Base-by-base conservation (phyloP, 306 rosid species). In the Prunus dulcis region DNA sequence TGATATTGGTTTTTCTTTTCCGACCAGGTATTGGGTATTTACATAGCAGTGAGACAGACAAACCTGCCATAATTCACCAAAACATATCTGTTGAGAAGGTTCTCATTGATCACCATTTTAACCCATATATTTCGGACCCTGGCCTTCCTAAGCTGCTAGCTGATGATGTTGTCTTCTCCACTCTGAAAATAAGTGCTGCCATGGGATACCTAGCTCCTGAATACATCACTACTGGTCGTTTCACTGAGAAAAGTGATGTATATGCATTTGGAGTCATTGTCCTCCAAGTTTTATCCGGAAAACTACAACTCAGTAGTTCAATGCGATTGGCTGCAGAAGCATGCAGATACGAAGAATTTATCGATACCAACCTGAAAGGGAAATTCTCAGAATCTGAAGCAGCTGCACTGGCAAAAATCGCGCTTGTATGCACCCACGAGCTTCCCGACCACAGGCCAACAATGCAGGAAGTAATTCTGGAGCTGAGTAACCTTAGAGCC, bases 121-220 rank as follows among this genome's bases (percentile, higher is more conserved):
- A 81, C 56, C 92, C 99, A 18, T 67, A 90, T 87, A 95, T 92
- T 61, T 89, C 89, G 46, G 93, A 95, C 77, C 79, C 96, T 1
- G 97, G 91, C 67, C 91, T 95, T 43, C 92, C 97, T 0, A 87
- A 86, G 89, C 91, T 95, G 85, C 97, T 95, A 12, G 99, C 98
- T 27, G 98, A 95, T 73, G 99, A 95, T 78, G 86, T 93, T 45
- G 89, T 92, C 79, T 92, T 89, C 87, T 92, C 96, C 17, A 88
- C 93, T 71, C 88, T 95, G n/a, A 95, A 95, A 86, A 86, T 85
- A 8, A 95, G 99, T 77, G 99, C 99, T 45, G 97, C 99, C 45
- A 92, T 92, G 99, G 99, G 99, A 81, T 95, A 92, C 86, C 85
- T 95, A 15, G 99, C 99, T 68, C 97, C 97, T 0, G 99, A 95